phyloP scores from a whole-genome alignment of 306 rosid genomes.

The Acacia confusa region DNA sequence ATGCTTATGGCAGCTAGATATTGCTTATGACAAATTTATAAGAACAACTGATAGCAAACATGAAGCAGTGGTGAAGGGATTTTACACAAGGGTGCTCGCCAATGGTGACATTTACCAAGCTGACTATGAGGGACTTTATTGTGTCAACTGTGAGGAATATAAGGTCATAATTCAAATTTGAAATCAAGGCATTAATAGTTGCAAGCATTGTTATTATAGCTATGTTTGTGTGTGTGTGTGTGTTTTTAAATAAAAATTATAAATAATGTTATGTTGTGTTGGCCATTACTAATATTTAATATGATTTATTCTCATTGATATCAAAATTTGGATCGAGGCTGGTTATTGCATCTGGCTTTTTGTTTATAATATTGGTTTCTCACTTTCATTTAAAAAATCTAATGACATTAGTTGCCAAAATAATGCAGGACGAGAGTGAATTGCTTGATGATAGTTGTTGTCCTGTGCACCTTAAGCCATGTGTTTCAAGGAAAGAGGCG shows the following conservation, averaged over 20 bases:
- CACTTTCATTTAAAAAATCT: slow-evolving; percentile 18
- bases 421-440: slow-evolving; percentile 86
- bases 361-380: slow-evolving; percentile 20
- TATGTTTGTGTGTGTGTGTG: not conserved
- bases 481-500: slow-evolving; percentile 88
- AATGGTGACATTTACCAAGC: slow-evolving; percentile 91
- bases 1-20: slow-evolving; percentile 64
- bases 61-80: slow-evolving; percentile 88
- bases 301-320: slow-evolving; percentile 14
- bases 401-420: slow-evolving; percentile 16
- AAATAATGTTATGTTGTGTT: not conserved
- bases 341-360: slow-evolving; percentile 7
- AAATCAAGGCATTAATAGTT: slow-evolving; percentile 17
- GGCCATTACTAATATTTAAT: not conserved
- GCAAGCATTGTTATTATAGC: slow-evolving; percentile 7
- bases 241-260: not conserved
- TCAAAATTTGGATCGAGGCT: slow-evolving; percentile 16
- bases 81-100: slow-evolving; percentile 85
- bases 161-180: slow-evolving; percentile 54
- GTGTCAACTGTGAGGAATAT: slow-evolving; percentile 93
- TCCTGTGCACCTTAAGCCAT: slow-evolving; percentile 87
- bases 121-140: slow-evolving; percentile 94
- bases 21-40: slow-evolving; percentile 85
- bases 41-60: slow-evolving; percentile 90
- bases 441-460: slow-evolving; percentile 78